These are phyloP conservation scores for Lecanicillium sp. DNA, from an alignment of 2,329 filamentous ascomycete species.

Conservation along the genomic window DNA sequence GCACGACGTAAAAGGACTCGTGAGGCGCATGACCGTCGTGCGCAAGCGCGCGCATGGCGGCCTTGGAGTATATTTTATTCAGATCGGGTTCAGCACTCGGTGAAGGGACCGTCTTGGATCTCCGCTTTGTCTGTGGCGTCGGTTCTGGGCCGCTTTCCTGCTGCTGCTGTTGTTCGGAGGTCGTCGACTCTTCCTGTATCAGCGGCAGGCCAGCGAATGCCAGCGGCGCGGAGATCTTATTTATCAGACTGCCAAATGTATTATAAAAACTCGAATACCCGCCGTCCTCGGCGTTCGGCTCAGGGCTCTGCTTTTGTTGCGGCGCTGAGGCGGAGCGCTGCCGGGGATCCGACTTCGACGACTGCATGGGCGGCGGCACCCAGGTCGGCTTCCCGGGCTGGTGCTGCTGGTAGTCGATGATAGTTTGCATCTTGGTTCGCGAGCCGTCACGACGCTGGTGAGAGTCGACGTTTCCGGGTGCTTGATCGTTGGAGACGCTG, in stretches of 20 bases:
- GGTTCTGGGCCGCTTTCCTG: slow-evolving; percentile 35
- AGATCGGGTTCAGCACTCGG: slow-evolving; percentile 63
- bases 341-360: slow-evolving; percentile 21
- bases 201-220: slow-evolving; percentile 91
- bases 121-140: slow-evolving; percentile 32
- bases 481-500: slow-evolving; percentile 67
- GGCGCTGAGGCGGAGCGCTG: slow-evolving; percentile 22
- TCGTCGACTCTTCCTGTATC: slow-evolving; percentile 42
- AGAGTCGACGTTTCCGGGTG: slow-evolving; percentile 62
- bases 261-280: slow-evolving; percentile 89
- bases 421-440: slow-evolving; percentile 48
- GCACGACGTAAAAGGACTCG: slow-evolving; percentile 92
- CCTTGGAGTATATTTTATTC: slow-evolving; percentile 75
- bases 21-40: slow-evolving; percentile 59
- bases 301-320: slow-evolving; percentile 21
- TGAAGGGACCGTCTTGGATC: slow-evolving; percentile 27
- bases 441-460: slow-evolving; percentile 45
- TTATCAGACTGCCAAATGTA: slow-evolving; percentile 83
- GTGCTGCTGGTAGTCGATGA: slow-evolving; percentile 44
- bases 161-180: slow-evolving; percentile 21
- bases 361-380: slow-evolving; percentile 36
- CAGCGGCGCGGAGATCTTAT: slow-evolving; percentile 79
- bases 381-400: slow-evolving; percentile 47
- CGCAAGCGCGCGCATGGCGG: slow-evolving; percentile 72
- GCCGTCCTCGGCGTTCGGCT: slow-evolving; percentile 51